These are phyloP conservation scores for Geotrichum klebahnii DNA, from an alignment of 1,139 yeast genomes.

Conservation along the genomic window DNA sequence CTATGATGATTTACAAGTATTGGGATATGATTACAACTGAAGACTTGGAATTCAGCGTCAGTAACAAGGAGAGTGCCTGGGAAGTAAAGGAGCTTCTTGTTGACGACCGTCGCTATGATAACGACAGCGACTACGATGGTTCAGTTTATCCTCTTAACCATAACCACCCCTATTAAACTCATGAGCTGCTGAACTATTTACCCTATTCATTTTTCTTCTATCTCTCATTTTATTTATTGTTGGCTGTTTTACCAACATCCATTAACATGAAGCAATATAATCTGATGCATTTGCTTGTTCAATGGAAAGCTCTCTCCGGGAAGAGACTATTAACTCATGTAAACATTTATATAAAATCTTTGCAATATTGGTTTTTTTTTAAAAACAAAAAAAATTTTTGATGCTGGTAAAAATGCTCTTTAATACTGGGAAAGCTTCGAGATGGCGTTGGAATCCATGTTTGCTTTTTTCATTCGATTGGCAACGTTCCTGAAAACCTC, in stretches of 20 bases:
- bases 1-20: conserved; percentile 92
- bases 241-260: not conserved
- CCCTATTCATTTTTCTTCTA: not conserved
- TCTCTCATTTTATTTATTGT: conserved; percentile 6
- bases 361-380: not conserved
- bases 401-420: not conserved
- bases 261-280: conserved; percentile 4
- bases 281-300: conserved; percentile 10
- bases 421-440: conserved; percentile 6
- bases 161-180: conserved; percentile 25
- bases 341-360: no score
- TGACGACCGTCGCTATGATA: conserved; percentile 42
- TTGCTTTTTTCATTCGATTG: conserved; percentile 25
- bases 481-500: conserved; percentile 27
- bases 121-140: conserved; percentile 40
- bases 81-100: conserved; percentile 52
- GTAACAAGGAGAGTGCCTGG: conserved; percentile 46
- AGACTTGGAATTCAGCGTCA: conserved; percentile 87
- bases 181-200: not conserved
- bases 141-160: conserved; percentile 32
- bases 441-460: conserved; percentile 20
- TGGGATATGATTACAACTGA: conserved; percentile 98
- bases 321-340: no score
- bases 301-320: not conserved
- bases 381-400: not conserved